A percentile compares a stretch with the other conserved stretches of the same genome.
Evolutionary conservation across 2,329 filamentous ascomycete genomes (phyloP).

Genomic region (Ophiostoma sp.): DNA sequence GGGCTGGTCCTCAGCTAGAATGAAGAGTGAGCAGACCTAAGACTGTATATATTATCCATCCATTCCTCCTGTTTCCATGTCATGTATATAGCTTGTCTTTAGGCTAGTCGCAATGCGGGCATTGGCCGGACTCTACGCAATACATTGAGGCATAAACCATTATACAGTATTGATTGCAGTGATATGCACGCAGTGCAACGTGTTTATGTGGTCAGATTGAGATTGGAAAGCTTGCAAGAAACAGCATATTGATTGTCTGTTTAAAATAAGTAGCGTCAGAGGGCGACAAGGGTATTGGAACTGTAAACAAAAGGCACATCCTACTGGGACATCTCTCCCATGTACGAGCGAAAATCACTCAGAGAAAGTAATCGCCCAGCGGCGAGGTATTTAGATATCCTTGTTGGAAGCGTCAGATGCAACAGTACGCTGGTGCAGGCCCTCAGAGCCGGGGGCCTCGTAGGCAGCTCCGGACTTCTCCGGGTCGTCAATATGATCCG

Average conservation of each 20-base stretch:
- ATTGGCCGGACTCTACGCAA: background rate
- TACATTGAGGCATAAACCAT: background rate
- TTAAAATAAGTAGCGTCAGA: background rate
- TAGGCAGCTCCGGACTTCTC: slow-evolving; percentile 20
- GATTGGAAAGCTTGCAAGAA: background rate
- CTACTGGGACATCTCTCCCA: slow-evolving; percentile 16
- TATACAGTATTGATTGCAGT: background rate
- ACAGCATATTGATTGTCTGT: slow-evolving; percentile 1
- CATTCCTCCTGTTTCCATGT: background rate
- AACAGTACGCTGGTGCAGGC: slow-evolving; percentile 24
- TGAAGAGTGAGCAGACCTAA: background rate
- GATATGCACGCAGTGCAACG: background rate
- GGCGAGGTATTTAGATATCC: background rate
- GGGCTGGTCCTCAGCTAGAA: background rate
- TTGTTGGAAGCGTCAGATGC: background rate
- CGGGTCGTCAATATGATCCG: slow-evolving; percentile 13
- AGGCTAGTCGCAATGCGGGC: background rate
- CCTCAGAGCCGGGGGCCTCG: slow-evolving; percentile 7
- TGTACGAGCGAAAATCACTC: background rate
- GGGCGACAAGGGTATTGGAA: slow-evolving; percentile 20
- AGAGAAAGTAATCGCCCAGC: background rate
- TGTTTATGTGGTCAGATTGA: background rate
- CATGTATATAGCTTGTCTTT: slow-evolving; percentile 7
- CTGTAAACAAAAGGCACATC: slow-evolving; percentile 20
- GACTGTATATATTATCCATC: background rate